Evolutionary conservation across 1,284 basidiomycete species (phyloP), one percentile per base, ranked within the genome.

Genomic region (Rhodotorula sp.): DNA sequence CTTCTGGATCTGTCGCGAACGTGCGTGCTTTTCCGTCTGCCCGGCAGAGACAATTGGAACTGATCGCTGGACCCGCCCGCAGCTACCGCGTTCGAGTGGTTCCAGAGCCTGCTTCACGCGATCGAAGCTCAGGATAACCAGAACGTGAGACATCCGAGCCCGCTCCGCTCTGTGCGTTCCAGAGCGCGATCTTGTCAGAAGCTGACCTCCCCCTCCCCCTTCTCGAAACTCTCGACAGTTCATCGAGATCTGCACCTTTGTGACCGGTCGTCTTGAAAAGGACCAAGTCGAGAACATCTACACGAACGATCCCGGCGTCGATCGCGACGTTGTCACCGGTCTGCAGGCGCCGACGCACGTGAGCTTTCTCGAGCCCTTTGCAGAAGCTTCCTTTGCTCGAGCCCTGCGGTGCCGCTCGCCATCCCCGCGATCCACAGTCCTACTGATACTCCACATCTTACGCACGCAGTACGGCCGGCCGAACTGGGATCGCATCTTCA

Each of bases 281-380:
- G 90, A 92, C 77, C 91, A 94, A 75, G 87, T 93, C 85, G 90
- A 88, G 81, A 93, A 94, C 79, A 93, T 94, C 79, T 86, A 91
- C 72, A 89, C 89, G 49, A 53, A 68, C 62, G 69, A 65, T 75
- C 91, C 94, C 56, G 92, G 93, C 62, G 89, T 89, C 18, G 89
- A 93, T 74, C 89, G 88, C 80, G 92, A 95, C 77, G 89, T 91
- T 8, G 89, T 95, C 79, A 93, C 91, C 22, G 85, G 87, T 1
- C 83, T 95, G 6, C 85, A 91, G 33, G 88, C 92, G 0, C 93
- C 93, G 0, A 95, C 93, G n/a, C 92, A 94, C 56, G 68, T 68
- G 17, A 22, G 70, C 45, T 29, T 18, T 10, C 15, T 29, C 18
- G 12, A 8, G 6, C 6, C 3, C 17, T 29, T 26, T 29, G 26